Percentiles rank a stretch among this genome's conserved stretches.
phyloP scores from a whole-genome alignment of 2,329 filamentous ascomycete species.

The Plenodomus biglobosus region DNA sequence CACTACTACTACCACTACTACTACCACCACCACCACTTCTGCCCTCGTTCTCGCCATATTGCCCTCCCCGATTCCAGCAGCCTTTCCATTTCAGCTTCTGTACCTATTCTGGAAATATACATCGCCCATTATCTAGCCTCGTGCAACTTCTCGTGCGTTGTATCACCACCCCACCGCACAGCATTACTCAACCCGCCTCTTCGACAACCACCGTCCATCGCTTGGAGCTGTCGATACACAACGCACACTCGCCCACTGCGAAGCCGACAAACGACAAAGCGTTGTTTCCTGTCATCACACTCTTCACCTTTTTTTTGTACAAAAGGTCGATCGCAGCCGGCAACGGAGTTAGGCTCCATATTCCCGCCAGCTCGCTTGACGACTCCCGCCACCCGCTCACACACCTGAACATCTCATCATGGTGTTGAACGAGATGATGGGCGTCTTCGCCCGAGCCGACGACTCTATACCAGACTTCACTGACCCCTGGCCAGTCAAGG shows the following conservation, averaged over 20 bases:
- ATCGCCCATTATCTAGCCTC: slow-evolving; percentile 34
- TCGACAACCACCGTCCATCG: slow-evolving; percentile 11
- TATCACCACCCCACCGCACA: slow-evolving; percentile 26
- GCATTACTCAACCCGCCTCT: slow-evolving; percentile 16
- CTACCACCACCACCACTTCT: slow-evolving; percentile 9
- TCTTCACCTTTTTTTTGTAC: slow-evolving; percentile 5
- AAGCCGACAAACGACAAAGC: slow-evolving; percentile 8
- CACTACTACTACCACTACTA: too few species aligned
- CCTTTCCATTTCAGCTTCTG: slow-evolving; percentile 12
- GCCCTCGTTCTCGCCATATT: slow-evolving; percentile 6
- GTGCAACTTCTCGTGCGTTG: slow-evolving; percentile 32
- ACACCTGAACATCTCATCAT: slow-evolving; percentile 25
- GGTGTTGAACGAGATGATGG: slow-evolving; percentile 22
- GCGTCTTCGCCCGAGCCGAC: slow-evolving; percentile 31
- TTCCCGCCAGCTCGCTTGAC: slow-evolving; percentile 15
- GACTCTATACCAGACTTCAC: slow-evolving; percentile 36
- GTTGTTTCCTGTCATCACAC: slow-evolving; percentile 3
- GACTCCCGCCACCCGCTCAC: slow-evolving; percentile 14
- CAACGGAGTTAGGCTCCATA: slow-evolving; percentile 3
- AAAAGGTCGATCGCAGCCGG: slow-evolving; percentile 14
- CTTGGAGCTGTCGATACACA: slow-evolving; percentile 2
- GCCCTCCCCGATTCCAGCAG: slow-evolving; percentile 1
- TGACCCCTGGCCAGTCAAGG: slow-evolving; percentile 45
- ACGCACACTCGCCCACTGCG: slow-evolving; percentile 6
- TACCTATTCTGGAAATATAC: slow-evolving; percentile 12